These are phyloP conservation scores for Tulasnella sp. DNA, from an alignment of 768 basidiomycete species.

Conservation along the genomic window DNA sequence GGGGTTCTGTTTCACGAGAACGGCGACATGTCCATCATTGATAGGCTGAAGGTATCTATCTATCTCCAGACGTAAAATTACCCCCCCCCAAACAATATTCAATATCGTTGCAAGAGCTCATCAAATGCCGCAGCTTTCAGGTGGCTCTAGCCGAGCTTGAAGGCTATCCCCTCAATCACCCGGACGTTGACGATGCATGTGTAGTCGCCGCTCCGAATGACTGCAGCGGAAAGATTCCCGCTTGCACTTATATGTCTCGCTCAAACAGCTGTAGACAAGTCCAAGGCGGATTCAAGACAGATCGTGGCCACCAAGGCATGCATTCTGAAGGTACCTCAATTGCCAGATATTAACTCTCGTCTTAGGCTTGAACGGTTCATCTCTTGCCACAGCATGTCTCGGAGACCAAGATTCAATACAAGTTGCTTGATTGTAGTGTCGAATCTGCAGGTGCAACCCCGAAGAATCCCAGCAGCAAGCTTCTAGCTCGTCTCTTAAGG, in stretches of 20 bases:
- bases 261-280: conserved; percentile 30
- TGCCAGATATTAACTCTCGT: not conserved
- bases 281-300: conserved; percentile 28
- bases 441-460: conserved; percentile 45
- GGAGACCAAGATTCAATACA: conserved; percentile 46
- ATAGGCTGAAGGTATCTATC: conserved; percentile 60
- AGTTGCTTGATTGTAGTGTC: conserved; percentile 48
- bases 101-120: conserved; percentile 18
- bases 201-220: conserved; percentile 59
- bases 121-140: conserved; percentile 43
- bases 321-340: conserved; percentile 45
- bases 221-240: conserved; percentile 54
- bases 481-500: conserved; percentile 16
- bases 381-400: conserved; percentile 32
- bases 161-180: conserved; percentile 50
- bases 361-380: not conserved
- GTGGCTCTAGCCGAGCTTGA: conserved; percentile 47
- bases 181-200: conserved; percentile 46
- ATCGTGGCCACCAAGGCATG: conserved; percentile 33
- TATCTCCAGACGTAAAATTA: too few species aligned
- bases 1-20: conserved; percentile 45
- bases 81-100: not conserved
- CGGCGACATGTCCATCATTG: conserved; percentile 47
- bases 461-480: conserved; percentile 47
- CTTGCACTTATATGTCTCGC: conserved; percentile 53